These are phyloP conservation scores for Stromatinia cepivora DNA, from an alignment of 2,329 filamentous ascomycete species.

Conservation along the genomic window DNA sequence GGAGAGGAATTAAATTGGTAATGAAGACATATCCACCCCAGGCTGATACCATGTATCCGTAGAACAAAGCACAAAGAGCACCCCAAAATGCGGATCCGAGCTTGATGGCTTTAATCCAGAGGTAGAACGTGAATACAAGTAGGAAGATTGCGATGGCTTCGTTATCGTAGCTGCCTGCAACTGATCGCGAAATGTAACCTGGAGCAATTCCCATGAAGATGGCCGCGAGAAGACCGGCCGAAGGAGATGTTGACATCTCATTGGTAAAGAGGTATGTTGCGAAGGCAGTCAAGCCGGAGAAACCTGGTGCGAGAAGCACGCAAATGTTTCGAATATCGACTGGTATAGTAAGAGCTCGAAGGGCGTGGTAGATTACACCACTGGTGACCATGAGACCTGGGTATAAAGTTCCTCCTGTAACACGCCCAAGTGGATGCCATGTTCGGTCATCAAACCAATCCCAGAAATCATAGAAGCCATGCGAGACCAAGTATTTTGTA, in stretches of 20 bases:
- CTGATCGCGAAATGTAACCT: conserved; percentile 96
- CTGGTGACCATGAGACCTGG: conserved; percentile 99
- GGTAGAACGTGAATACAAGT: conserved; percentile 95
- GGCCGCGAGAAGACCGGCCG: conserved; percentile 90
- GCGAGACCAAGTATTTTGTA: conserved; percentile 92
- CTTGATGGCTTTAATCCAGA: conserved; percentile 99
- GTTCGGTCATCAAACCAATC: conserved; percentile 99
- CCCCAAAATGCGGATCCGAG: conserved; percentile 96
- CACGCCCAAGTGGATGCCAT: conserved; percentile 97
- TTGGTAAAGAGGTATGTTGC: conserved; percentile 94
- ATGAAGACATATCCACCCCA: conserved; percentile 99
- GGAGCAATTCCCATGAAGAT: conserved; percentile 97
- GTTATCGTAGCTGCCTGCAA: conserved; percentile 98
- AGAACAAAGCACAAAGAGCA: conserved; percentile 89
- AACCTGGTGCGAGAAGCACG: conserved; percentile 90
- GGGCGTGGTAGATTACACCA: conserved; percentile 91
- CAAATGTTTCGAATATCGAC: conserved; percentile 99
- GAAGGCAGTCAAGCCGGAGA: conserved; percentile 89
- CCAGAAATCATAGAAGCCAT: conserved; percentile 99
- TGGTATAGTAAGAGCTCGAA: conserved; percentile 83
- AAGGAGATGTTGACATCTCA: conserved; percentile 95
- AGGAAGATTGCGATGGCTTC: conserved; percentile 99
- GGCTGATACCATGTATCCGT: conserved; percentile 99
- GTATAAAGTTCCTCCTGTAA: conserved; percentile 98
- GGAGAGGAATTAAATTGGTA: conserved; percentile 91